phyloP scores from a whole-genome alignment of 2,329 filamentous ascomycete genomes.

The Fusarium nanum region DNA sequence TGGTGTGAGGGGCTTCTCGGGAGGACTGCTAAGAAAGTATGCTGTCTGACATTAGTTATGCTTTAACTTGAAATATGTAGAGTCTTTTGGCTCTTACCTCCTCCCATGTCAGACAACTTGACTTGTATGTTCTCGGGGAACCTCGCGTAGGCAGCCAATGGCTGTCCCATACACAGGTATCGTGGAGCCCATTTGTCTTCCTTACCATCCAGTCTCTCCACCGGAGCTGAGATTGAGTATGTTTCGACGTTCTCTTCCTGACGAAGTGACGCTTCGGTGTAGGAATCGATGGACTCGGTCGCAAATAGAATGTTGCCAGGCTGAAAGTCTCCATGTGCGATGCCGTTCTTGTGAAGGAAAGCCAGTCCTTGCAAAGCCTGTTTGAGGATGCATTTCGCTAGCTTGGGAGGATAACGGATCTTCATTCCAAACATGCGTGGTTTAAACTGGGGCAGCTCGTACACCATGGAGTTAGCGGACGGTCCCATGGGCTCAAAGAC shows the following conservation, averaged over 20 bases:
- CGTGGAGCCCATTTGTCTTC: constrained; percentile 17
- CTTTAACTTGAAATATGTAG: accelerated
- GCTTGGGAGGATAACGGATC: constrained; percentile 13
- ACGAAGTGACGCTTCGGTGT: background rate
- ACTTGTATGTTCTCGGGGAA: background rate
- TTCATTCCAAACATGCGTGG: background rate
- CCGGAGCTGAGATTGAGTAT: background rate
- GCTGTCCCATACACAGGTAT: constrained; percentile 14
- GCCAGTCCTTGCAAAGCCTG: background rate
- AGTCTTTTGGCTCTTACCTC: constrained; percentile 10
- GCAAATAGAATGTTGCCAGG: constrained; percentile 19
- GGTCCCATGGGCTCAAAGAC: constrained; percentile 51
- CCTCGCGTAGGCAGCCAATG: background rate
- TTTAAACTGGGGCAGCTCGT: constrained; percentile 22
- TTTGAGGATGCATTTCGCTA: constrained; percentile 24
- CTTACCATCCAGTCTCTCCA: constrained; percentile 7
- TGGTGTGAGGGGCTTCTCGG: background rate
- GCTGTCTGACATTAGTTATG: constrained; percentile 1
- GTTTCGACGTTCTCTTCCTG: background rate
- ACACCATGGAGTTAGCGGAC: constrained; percentile 31
- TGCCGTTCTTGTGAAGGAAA: constrained; percentile 5
- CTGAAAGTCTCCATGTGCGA: constrained; percentile 23
- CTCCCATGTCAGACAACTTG: constrained; percentile 25
- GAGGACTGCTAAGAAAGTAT: background rate
- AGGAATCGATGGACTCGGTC: background rate